Evolutionary conservation across 2,329 filamentous ascomycete genomes (phyloP), one percentile per base, ranked within the genome.

Genomic region (Ophiostoma tasmaniense): DNA sequence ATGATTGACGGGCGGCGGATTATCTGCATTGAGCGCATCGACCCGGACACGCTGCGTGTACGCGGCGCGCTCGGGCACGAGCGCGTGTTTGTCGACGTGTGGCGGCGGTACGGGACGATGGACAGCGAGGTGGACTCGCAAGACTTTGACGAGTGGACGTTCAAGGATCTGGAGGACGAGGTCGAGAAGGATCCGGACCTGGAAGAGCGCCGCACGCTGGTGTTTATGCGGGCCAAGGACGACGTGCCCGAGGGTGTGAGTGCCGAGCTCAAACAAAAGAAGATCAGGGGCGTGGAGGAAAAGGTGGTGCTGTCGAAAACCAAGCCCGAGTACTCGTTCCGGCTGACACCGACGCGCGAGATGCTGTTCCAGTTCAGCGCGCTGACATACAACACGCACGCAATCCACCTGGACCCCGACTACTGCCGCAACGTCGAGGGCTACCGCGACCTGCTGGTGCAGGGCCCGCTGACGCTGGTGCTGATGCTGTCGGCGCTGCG

Each of bases 311-410:
- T 50, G 45, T 17, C 17, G 8, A 22, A 30, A 14, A 28, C 14
- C n/a, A 59, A 35, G 0, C 77, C 81, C 8, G 76, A 76, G 20
- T 77, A 79, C 71, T 75, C 75, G 28, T 76, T 90, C 73, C 79
- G 80, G 0, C 79, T 97, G 30, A 84, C 80, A 0, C 92, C 93
- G 0, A 88, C 89, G 2, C 82, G 85, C 2, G 81, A 85, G 4
- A 85, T 97, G 4, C 87, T 99, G 68, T 97, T 96, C 80, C 88
- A 93, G 70, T 98, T 94, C 81, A 95, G 90, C 25, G 93, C 93
- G 0, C 85, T 99, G 42, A 94, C 91, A 2, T 93, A 92, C 81
- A 99, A 99, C 78, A 92, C 92, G 1, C 95, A 99, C 78, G 83
- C 85, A 20, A 97, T 99, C 73, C 95, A 99, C 79, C 83, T 96